Evolutionary conservation across 139 green algal genomes (phyloP).

Genomic region (Desmodesmus armatus): DNA sequence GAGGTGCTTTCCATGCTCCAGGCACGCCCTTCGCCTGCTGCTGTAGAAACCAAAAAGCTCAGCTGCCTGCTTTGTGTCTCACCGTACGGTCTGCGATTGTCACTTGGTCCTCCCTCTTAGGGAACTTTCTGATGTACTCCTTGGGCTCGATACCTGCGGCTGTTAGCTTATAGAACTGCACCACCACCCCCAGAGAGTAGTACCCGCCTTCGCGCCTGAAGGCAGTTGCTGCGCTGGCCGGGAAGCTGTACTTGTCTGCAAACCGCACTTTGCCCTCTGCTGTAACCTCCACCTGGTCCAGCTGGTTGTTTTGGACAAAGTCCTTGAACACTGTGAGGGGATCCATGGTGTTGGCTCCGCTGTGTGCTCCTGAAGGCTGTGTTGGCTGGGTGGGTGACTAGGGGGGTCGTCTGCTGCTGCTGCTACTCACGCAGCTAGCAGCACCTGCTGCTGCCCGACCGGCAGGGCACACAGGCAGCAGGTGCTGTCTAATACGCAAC

Average conservation of each 20-base stretch:
- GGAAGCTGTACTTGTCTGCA: slow-evolving; percentile 55
- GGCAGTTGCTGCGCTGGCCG: slow-evolving; percentile 37
- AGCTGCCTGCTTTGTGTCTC: not conserved
- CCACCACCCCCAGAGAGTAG: slow-evolving; percentile 32
- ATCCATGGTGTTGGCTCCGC: slow-evolving; percentile 44
- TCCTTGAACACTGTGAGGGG: slow-evolving; percentile 49
- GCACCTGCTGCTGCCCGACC: too few relatives aligned
- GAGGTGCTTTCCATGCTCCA: too few relatives aligned
- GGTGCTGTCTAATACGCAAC: not conserved
- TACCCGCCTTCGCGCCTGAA: slow-evolving; percentile 50
- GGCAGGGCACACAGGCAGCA: not conserved
- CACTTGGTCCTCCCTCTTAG: not conserved
- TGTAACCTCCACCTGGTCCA: slow-evolving; percentile 30
- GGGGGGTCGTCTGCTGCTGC: not conserved
- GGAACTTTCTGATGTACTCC: not conserved
- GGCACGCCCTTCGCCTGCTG: too few relatives aligned
- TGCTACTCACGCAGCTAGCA: too few relatives aligned
- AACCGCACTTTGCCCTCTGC: slow-evolving; percentile 47
- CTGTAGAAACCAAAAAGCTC: too few relatives aligned
- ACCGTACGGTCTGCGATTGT: slow-evolving; percentile 27
- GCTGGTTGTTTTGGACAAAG: slow-evolving; percentile 29
- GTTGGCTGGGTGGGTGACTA: not conserved
- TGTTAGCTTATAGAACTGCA: too few relatives aligned
- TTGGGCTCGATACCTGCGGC: not conserved
- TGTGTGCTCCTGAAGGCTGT: not conserved